phyloP scores from a whole-genome alignment of 441 rosid species.

The Gossypium trilobum region DNA sequence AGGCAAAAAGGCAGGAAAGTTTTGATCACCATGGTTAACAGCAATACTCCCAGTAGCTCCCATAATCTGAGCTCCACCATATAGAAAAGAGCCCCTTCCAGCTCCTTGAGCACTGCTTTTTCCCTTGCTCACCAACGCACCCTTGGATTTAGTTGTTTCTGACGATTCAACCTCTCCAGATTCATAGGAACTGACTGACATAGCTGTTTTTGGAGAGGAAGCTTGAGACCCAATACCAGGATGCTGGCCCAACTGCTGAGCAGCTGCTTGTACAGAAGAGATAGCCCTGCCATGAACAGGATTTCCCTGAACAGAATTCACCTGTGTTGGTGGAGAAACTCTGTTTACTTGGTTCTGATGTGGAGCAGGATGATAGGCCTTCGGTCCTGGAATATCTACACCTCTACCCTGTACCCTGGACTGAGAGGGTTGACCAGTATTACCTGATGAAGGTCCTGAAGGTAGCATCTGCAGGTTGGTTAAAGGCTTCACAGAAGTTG shows the following conservation, averaged over 20 bases:
- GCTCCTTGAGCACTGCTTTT: constrained; percentile 52
- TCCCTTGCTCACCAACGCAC: constrained; percentile 55
- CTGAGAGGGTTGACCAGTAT: constrained; percentile 39
- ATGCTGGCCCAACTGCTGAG: constrained; percentile 42
- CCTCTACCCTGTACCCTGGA: constrained; percentile 55
- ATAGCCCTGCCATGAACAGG: constrained; percentile 37
- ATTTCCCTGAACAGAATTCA: constrained; percentile 32
- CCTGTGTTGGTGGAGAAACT: constrained; percentile 34
- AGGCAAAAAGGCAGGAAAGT: constrained; percentile 77
- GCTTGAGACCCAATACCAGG: constrained; percentile 48
- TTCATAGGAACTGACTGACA: constrained; percentile 39
- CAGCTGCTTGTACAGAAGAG: constrained; percentile 37
- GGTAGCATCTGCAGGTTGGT: constrained; percentile 28
- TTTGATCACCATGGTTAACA: constrained; percentile 64
- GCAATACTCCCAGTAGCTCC: constrained; percentile 56
- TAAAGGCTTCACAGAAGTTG: constrained; percentile 42
- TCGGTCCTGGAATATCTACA: constrained; percentile 36
- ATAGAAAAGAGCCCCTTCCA: constrained; percentile 60
- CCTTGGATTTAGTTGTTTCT: constrained; percentile 48
- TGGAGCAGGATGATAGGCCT: constrained; percentile 38
- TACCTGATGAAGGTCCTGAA: constrained; percentile 31
- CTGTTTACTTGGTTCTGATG: constrained; percentile 38
- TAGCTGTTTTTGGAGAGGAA: constrained; percentile 50
- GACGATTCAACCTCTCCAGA: constrained; percentile 50
- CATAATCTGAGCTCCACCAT: constrained; percentile 62